Percentiles rank a stretch among this genome's conserved stretches.
Evolutionary conservation across 2,329 filamentous ascomycete genomes (phyloP).

Genomic region (Cladorrhinum sp.): DNA sequence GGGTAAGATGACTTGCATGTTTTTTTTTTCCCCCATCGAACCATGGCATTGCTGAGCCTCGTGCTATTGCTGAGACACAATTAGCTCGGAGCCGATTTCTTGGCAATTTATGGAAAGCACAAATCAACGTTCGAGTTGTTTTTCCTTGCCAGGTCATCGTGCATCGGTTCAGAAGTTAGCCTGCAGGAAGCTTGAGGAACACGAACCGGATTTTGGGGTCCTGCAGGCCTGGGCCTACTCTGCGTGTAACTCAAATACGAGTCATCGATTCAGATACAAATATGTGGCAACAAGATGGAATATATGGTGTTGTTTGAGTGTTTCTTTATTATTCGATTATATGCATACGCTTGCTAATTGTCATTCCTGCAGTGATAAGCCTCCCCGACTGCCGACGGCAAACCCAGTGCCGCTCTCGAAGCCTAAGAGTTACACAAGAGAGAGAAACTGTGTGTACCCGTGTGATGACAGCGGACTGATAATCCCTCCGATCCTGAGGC

Average conservation of each 20-base stretch:
- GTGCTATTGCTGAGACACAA: background rate
- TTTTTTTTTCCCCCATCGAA: background rate
- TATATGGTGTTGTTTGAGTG: background rate
- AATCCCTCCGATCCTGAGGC: background rate
- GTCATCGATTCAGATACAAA: too few relatives aligned
- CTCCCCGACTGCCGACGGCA: background rate
- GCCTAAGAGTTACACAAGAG: background rate
- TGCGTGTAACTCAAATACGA: background rate
- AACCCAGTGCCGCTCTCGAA: background rate
- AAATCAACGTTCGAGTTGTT: background rate
- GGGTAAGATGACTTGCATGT: background rate
- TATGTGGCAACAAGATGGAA: too few relatives aligned
- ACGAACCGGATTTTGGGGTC: background rate
- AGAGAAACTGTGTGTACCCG: background rate
- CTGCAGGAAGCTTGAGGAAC: background rate
- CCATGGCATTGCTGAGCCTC: background rate
- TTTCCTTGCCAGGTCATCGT: background rate
- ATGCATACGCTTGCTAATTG: background rate
- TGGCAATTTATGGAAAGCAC: background rate
- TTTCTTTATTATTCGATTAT: background rate
- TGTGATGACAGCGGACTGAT: background rate
- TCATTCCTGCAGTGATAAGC: background rate
- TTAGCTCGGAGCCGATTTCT: background rate
- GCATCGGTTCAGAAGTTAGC: background rate
- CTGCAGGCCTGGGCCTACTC: background rate